Base-by-base conservation (phyloP, 225 moss, liverwort and hornwort species). In the Straminergon stramineum region DNA sequence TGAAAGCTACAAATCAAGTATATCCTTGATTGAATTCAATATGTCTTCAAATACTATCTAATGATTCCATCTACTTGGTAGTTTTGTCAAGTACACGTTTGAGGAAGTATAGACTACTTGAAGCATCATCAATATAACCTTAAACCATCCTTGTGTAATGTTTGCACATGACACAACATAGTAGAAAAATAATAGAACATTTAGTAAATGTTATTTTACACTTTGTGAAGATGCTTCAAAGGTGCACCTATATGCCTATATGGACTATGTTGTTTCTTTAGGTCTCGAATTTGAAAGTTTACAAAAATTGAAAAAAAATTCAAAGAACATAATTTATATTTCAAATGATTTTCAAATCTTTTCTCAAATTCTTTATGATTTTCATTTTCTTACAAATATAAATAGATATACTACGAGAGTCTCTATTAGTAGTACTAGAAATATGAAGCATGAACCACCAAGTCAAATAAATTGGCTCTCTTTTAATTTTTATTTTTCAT, bases 11-110 rank as follows among this genome's bases (percentile, higher is more conserved):
- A 2, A 4, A 70, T 39, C 24, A 24, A 68, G 8, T 39, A 39
- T 23, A 23, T 39, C 23, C 4, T 13, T 70, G 1, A n/a, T 0
- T 22, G 1, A 22, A 22, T n/a, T 69, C 5, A n/a, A 23, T 24
- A 70, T 70, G 15, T 39, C 7, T 1, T 23, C 2, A 24, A 24
- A 0, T 24, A 39, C 1, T 41, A 71, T 71, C 8, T 41, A 8
- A 24, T 24, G 4, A 24, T 71, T 24, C 1, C 1, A 0, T 71
- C 41, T 26, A 71, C 11, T 6, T 7, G 3, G 4, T 4, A 69
- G 22, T n/a, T 22, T 0, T 69, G 3, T 39, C 14, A 70, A 24
- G 15, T 71, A 41, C 9, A 41, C 1, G 14, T 71, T 0, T 70
- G 1, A 41, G 24, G 24, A 41, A 41, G 8, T 14, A 26, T 5